phyloP scores from a whole-genome alignment of 208 protist genomes.

The Acanthamoeba castellanii region DNA sequence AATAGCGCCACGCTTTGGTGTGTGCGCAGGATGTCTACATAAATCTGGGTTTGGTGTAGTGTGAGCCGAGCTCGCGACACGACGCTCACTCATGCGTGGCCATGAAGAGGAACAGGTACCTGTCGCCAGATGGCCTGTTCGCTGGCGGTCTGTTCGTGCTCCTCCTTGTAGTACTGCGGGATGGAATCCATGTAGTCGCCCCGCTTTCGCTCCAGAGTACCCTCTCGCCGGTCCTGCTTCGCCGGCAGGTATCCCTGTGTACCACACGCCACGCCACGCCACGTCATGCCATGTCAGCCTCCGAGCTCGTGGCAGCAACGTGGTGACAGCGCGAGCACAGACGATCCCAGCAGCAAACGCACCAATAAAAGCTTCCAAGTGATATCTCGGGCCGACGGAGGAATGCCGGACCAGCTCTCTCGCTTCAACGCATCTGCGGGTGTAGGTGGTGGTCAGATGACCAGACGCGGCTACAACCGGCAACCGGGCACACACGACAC shows the following conservation, averaged over 20 bases:
- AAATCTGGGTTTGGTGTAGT: conserved; percentile 78
- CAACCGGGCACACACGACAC: neutral
- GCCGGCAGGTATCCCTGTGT: conserved; percentile 86
- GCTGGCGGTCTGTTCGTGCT: conserved; percentile 76
- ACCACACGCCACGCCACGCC: neutral
- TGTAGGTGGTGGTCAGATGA: neutral
- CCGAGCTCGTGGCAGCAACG: no score
- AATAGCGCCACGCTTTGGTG: conserved; percentile 85
- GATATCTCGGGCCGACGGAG: neutral
- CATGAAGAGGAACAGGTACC: conserved; percentile 67
- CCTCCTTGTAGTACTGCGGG: conserved; percentile 82
- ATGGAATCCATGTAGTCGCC: conserved; percentile 87
- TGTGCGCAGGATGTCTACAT: conserved; percentile 89
- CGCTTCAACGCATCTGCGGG: conserved; percentile 6
- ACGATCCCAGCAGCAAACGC: neutral
- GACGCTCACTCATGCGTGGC: no score
- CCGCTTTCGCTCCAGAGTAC: conserved; percentile 87
- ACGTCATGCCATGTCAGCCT: neutral
- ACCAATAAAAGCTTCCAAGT: conserved; percentile 63
- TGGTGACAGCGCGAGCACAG: neutral
- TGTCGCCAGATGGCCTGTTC: conserved; percentile 84
- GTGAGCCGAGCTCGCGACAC: no score
- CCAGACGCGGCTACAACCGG: neutral
- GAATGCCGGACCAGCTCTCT: conserved; percentile 72
- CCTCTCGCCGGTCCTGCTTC: conserved; percentile 82